A percentile compares a stretch with the other conserved stretches of the same genome.
phyloP scores from a whole-genome alignment of 2,329 filamentous ascomycete species.

The Exophiala lecanii-corni region DNA sequence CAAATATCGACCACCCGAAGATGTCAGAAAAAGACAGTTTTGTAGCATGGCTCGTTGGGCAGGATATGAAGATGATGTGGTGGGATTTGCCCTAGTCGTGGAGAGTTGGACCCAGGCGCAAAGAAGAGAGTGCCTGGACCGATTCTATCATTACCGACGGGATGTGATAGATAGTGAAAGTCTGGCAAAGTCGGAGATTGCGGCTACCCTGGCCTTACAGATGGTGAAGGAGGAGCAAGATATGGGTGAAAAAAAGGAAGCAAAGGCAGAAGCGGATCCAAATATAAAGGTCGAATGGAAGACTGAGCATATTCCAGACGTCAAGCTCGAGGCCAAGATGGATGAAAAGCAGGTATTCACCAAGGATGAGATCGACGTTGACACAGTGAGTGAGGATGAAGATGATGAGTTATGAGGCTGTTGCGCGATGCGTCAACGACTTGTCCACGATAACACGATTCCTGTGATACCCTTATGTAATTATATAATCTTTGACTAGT shows the following conservation, averaged over 20 bases:
- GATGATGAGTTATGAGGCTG: conserved; percentile 19
- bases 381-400: conserved; percentile 15
- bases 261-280: conserved; percentile 7
- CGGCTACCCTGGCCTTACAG: background rate
- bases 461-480: too few species aligned
- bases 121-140: conserved; percentile 69
- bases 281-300: background rate
- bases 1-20: conserved; percentile 67
- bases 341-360: background rate
- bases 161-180: conserved; percentile 39
- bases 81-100: conserved; percentile 83
- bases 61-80: conserved; percentile 64
- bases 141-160: conserved; percentile 69
- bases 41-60: conserved; percentile 81
- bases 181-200: conserved; percentile 2
- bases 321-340: background rate
- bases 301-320: background rate
- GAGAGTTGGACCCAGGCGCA: conserved; percentile 86
- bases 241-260: background rate
- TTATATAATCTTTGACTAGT: too few species aligned
- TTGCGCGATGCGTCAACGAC: too few species aligned
- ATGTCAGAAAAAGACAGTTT: conserved; percentile 76
- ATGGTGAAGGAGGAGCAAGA: conserved; percentile 6
- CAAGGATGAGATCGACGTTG: conserved; percentile 3
- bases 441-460: too few species aligned